These are phyloP conservation scores for Chrysochromulina tobinii DNA, from an alignment of 78 protist species.

Conservation along the genomic window DNA sequence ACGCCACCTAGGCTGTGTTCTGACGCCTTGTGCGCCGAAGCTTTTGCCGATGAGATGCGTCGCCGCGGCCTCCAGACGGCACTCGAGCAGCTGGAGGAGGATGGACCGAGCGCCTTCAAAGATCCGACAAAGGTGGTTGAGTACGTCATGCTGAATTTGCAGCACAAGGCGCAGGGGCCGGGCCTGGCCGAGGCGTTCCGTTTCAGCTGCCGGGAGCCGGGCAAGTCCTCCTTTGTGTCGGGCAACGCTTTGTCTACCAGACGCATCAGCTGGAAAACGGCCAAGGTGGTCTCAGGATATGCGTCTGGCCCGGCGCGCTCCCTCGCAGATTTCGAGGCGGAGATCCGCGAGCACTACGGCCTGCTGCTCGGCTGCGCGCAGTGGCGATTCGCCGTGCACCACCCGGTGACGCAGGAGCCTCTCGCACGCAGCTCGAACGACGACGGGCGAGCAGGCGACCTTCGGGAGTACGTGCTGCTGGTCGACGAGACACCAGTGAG, in stretches of 20 bases:
- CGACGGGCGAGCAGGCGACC: not conserved
- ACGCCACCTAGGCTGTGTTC: too few species aligned
- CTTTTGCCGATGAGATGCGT: not conserved
- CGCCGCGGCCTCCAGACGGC: not conserved
- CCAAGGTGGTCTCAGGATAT: not conserved
- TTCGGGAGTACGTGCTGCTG: not conserved
- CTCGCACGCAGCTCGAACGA: not conserved
- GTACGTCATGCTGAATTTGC: not conserved
- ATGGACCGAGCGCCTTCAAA: conserved; percentile 11
- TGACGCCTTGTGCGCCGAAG: not conserved
- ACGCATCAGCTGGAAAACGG: not conserved
- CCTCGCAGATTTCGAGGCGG: not conserved
- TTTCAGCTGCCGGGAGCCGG: not conserved
- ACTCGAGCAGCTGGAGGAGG: not conserved
- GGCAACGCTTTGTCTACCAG: not conserved
- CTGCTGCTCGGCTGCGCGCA: not conserved
- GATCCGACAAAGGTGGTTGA: not conserved
- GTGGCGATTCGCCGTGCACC: not conserved
- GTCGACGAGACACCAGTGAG: not conserved
- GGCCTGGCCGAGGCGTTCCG: conserved; percentile 5
- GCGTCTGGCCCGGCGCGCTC: not conserved
- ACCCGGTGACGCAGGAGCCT: not conserved
- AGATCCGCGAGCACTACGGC: not conserved
- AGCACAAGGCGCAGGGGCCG: not conserved
- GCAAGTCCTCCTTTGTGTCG: not conserved